Evolutionary conservation across 2,329 filamentous ascomycete genomes (phyloP).

Genomic region (Penicillium hordei): DNA sequence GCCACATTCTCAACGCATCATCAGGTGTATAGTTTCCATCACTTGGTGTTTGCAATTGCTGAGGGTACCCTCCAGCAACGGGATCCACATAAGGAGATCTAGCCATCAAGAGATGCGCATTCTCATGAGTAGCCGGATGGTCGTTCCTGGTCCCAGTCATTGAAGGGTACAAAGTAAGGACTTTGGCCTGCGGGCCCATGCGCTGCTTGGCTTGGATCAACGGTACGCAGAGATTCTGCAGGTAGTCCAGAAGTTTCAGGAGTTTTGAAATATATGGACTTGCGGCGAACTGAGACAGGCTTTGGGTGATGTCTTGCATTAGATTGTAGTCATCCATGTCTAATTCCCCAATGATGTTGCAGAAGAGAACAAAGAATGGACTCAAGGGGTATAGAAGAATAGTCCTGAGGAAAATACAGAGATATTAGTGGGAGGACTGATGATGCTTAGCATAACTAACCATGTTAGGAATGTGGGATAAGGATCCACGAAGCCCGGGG

Average conservation of each 20-base stretch:
- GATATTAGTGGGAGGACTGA: background rate
- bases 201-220: conserved; percentile 15
- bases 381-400: conserved; percentile 23
- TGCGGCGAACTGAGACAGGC: conserved; percentile 17
- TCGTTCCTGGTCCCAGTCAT: conserved; percentile 1
- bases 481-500: conserved; percentile 17
- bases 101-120: background rate
- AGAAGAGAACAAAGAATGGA: conserved; percentile 29
- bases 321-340: conserved; percentile 22
- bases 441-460: conserved; percentile 1
- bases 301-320: conserved; percentile 18
- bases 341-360: conserved; percentile 25
- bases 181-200: conserved; percentile 5
- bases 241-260: conserved; percentile 15
- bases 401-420: conserved; percentile 7
- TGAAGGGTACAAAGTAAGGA: conserved; percentile 10
- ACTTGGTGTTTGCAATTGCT: background rate
- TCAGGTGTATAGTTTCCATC: conserved; percentile 5
- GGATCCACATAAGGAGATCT: background rate
- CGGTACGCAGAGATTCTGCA: conserved; percentile 15
- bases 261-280: conserved; percentile 22
- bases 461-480: conserved; percentile 21
- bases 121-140: background rate
- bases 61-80: background rate
- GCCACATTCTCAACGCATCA: conserved; percentile 25